phyloP scores from a whole-genome alignment of 257 asterid genomes.

The Scutellaria baicalensis region DNA sequence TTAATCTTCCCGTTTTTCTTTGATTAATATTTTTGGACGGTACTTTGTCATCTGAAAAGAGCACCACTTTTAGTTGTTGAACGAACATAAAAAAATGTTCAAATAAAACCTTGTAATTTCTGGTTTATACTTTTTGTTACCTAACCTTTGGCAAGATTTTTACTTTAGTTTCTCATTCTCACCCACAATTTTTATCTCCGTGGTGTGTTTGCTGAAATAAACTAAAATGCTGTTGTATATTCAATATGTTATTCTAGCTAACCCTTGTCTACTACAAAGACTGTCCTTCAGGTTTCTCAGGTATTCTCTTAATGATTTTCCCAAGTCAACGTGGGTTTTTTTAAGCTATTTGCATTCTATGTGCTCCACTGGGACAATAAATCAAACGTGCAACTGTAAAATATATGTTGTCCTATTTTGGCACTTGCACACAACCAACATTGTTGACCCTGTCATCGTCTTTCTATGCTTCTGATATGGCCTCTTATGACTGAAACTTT shows the following conservation, averaged over 20 bases:
- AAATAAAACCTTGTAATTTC: background rate
- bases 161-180: background rate
- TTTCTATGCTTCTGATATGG: too few species aligned
- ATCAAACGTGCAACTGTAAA: too few species aligned
- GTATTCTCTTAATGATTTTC: background rate
- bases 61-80: background rate
- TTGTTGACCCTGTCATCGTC: too few species aligned
- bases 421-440: too few species aligned
- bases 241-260: background rate
- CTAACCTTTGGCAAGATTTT: background rate
- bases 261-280: background rate
- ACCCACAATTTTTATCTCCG: background rate
- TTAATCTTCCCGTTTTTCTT: background rate
- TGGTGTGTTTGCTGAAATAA: background rate
- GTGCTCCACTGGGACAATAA: background rate
- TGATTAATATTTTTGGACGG: background rate
- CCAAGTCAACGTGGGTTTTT: too few species aligned
- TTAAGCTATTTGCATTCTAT: background rate
- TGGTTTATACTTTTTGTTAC: background rate
- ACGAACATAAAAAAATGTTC: background rate
- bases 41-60: background rate
- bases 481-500: too few species aligned
- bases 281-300: background rate
- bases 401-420: too few species aligned
- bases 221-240: background rate